Conservation (phyloP, 73 alveolate genomes). For the Symbiodinium pilosum region DNA sequence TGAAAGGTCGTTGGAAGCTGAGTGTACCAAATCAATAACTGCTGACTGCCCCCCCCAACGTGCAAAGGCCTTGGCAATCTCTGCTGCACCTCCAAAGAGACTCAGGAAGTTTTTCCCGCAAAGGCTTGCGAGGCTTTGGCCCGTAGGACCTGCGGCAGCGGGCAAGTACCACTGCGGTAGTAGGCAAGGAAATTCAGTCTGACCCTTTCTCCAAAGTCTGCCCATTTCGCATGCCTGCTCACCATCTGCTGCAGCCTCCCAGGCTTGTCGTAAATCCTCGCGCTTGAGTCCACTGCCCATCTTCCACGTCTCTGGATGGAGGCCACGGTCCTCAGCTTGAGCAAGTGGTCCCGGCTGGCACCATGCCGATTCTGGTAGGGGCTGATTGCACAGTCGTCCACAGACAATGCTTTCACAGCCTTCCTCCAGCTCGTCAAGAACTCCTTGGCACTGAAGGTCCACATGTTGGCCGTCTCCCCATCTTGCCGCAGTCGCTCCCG, state of each 20-base stretch:
- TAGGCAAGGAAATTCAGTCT: neutral
- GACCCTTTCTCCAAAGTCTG: neutral
- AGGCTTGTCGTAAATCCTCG: conserved; percentile 51
- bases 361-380: conserved; percentile 53
- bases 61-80: neutral
- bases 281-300: conserved; percentile 44
- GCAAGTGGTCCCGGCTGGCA: conserved; percentile 11
- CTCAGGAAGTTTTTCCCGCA: neutral
- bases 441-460: conserved; percentile 7
- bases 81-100: conserved; percentile 11
- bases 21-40: neutral
- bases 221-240: neutral
- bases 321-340: neutral
- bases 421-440: neutral
- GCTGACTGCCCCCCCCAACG: neutral
- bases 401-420: neutral
- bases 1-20: neutral
- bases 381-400: too few species aligned
- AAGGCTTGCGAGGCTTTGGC: neutral
- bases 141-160: neutral
- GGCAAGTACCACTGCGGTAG: neutral
- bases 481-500: too few species aligned
- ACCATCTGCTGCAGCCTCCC: conserved; percentile 29
- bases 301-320: conserved; percentile 40
- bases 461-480: neutral